Evolutionary conservation across 164 flowering plant species (phyloP), one percentile per base, ranked within the genome.

Genomic region (Nymphaea colorata): DNA sequence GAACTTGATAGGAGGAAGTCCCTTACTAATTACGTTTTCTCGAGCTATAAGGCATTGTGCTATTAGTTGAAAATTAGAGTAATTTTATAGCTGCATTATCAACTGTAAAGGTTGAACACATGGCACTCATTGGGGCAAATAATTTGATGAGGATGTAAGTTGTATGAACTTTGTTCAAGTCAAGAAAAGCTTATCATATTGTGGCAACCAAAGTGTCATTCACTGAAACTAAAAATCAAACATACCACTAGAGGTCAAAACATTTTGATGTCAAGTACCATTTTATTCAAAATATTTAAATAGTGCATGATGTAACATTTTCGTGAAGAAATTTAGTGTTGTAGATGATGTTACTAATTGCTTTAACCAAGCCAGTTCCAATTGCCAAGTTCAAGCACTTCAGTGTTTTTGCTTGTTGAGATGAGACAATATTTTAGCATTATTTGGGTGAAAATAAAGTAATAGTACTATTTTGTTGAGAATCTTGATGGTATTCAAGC

Each of bases 101-200:
- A 59, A 69, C 73, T 42, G 15, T 51, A 66, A n/a, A 55, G 51
- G 44, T 41, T 25, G 68, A 66, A 45, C 25, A 66, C 25, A 17
- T 66, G 25, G 68, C 43, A 11, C 2, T 2, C 42, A 17, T 2
- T 3, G 3, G 8, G 44, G 60, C 42, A 7, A 5, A 7, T 16
- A n/a, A 51, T 47, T 45, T 53, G 60, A 42, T 12, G 16, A 18
- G 3, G 44, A 41, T 3, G 15, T 5, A 45, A 16, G 7, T 3
- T 25, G 59, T 7, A 6, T 44, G 61, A 66, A 3, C 14, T 66
- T 17, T 12, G 1, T 6, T 11, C 18, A 25, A 8, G 18, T 6
- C 64, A 62, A 25, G 6, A 42, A 43, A 3, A 65, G 4, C 17
- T 7, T 0, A 65, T 2, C 5, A 3, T 4, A 57, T 42, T 44